Evolutionary conservation across 352 stramenopile species (phyloP), one percentile per base, ranked within the genome.

Genomic region (Pythium periplocum): DNA sequence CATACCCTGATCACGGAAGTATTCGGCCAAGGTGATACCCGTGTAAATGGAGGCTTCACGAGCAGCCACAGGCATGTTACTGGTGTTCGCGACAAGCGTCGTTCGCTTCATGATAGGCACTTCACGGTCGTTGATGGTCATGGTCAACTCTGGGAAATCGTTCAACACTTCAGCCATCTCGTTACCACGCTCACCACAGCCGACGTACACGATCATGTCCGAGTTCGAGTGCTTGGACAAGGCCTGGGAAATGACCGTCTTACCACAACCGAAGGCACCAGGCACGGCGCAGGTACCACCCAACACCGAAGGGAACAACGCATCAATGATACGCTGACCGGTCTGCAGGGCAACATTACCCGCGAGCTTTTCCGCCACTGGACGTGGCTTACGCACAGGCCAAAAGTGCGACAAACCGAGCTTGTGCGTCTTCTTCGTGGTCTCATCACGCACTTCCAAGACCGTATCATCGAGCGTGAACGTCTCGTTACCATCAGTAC

Each of bases 71-170:
- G 97, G 97, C 97, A 99, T 99, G 90, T 99, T 99, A 75, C 95
- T 99, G n/a, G 97, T 99, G 80, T 99, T 99, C 51, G 97, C 97
- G 51, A 99, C 97, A 34, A 99, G 78, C 43, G 95, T 98, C 40
- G 97, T 99, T 60, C 97, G 96, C 80, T 99, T 98, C 97, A 99
- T 99, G 79, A 99, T 99, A 50, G 95, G 96, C 65, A 99, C 84
- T 53, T 95, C 84, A 40, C 96, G 96, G 57, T 97, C 96, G 57
- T 98, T 98, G 41, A 99, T 81, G 6, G 93, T 98, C 89, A 99
- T 99, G 34, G 96, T 99, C 26, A 99, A 79, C 72, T 99, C 97
- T 17, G 97, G 97, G 86, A 99, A 99, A 76, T 99, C 97, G 73
- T 93, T 97, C 48, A 99, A 75, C 59, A 99, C 96, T 83, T 98